A percentile compares a stretch with the other conserved stretches of the same genome.
Evolutionary conservation across 495 filamentous ascomycete species (phyloP).

Genomic region (Sporormia fimetaria): DNA sequence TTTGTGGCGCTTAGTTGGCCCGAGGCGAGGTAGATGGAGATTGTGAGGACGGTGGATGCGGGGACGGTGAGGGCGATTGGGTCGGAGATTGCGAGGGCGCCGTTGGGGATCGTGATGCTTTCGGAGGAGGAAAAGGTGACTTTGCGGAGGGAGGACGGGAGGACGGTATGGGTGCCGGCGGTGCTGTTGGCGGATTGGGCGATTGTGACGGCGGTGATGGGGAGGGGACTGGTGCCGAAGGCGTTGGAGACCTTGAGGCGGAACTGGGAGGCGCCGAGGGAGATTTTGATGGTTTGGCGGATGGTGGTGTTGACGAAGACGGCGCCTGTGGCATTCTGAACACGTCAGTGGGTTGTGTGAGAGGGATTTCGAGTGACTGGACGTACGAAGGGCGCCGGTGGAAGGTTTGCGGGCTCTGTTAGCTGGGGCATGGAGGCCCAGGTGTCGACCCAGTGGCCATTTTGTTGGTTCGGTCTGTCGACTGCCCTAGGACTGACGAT

Average conservation of each 20-base stretch:
- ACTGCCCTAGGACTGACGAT: background rate
- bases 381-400: conserved; percentile 48
- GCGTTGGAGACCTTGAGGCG: conserved; percentile 58
- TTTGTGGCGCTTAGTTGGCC: conserved; percentile 47
- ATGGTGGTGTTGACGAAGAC: conserved; percentile 48
- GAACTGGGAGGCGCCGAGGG: conserved; percentile 43
- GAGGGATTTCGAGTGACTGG: background rate
- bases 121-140: conserved; percentile 46
- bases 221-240: conserved; percentile 50
- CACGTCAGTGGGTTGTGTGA: conserved; percentile 11
- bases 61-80: conserved; percentile 44
- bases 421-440: conserved; percentile 60
- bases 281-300: conserved; percentile 54
- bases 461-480: conserved; percentile 6
- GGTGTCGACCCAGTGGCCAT: conserved; percentile 50
- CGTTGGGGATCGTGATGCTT: conserved; percentile 45
- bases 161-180: conserved; percentile 57
- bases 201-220: conserved; percentile 49
- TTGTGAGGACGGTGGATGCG: conserved; percentile 40
- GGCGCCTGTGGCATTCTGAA: conserved; percentile 26
- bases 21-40: conserved; percentile 47
- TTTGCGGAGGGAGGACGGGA: too few species aligned
- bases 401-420: conserved; percentile 51
- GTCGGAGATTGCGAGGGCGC: conserved; percentile 56
- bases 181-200: conserved; percentile 47